These are phyloP conservation scores for Ensete glaucum DNA, from an alignment of 176 grass and related monocot species.

Conservation along the genomic window DNA sequence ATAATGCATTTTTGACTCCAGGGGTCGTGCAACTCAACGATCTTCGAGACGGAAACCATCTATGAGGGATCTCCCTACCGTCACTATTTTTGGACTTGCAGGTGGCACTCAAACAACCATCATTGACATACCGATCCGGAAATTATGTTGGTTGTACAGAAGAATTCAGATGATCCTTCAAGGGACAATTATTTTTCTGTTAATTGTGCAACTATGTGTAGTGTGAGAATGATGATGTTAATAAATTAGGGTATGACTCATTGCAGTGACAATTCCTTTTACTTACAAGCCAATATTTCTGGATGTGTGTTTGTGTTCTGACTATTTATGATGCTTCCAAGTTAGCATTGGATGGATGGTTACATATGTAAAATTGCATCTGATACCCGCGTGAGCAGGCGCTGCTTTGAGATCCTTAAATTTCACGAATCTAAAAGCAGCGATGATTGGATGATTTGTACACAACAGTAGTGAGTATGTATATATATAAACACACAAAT, in stretches of 20 bases:
- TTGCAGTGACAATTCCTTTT: neutral
- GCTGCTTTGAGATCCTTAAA: too few relatives aligned
- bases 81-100: neutral
- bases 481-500: too few relatives aligned
- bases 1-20: neutral
- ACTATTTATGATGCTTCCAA: too few relatives aligned
- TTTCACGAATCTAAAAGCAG: neutral
- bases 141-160: neutral
- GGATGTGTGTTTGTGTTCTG: neutral
- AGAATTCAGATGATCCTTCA: neutral
- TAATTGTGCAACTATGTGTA: neutral
- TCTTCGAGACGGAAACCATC: neutral
- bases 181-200: neutral
- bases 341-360: too few relatives aligned
- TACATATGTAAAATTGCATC: too few relatives aligned
- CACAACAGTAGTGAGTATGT: too few relatives aligned
- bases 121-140: neutral
- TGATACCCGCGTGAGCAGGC: too few relatives aligned
- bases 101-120: neutral
- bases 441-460: neutral
- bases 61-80: neutral
- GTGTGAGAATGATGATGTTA: neutral
- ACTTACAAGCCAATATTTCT: neutral
- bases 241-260: neutral
- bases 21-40: neutral